These are phyloP conservation scores for Quercus lobata DNA, from an alignment of 331 rosid genomes.

Conservation along the genomic window DNA sequence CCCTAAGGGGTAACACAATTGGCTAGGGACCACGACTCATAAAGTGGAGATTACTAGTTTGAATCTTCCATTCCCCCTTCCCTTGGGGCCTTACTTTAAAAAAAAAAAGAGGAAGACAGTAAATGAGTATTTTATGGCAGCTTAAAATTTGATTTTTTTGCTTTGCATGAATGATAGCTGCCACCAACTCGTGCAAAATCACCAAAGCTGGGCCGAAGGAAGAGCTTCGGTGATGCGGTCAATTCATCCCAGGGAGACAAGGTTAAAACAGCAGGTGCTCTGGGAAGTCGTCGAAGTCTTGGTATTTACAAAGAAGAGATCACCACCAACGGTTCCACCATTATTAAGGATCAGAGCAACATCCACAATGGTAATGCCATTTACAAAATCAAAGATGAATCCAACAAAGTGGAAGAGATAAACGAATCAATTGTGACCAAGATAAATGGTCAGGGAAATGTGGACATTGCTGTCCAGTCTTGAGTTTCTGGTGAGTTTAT, in stretches of 20 bases:
- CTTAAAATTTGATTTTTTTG: slow-evolving; percentile 23
- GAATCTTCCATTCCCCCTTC: too few relatives aligned
- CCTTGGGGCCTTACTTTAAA: too few relatives aligned
- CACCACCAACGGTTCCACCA: slow-evolving; percentile 4
- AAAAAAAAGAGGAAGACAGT: background rate
- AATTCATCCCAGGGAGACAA: slow-evolving; percentile 30
- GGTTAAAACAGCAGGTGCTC: slow-evolving; percentile 37
- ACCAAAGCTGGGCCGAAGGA: slow-evolving; percentile 90
- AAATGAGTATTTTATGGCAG: background rate
- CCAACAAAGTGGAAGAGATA: slow-evolving; percentile 32
- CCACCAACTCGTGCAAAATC: slow-evolving; percentile 98
- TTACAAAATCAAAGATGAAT: slow-evolving; percentile 31
- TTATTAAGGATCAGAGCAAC: slow-evolving; percentile 25
- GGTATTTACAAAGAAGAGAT: slow-evolving; percentile 30
- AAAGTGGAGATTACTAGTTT: too few relatives aligned
- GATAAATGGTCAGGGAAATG: slow-evolving; percentile 45
- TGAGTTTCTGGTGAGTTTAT: slow-evolving; percentile 44
- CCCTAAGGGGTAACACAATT: too few relatives aligned
- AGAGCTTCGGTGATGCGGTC: slow-evolving; percentile 48
- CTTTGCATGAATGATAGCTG: slow-evolving; percentile 41
- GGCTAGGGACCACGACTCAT: too few relatives aligned
- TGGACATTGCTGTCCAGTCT: slow-evolving; percentile 37
- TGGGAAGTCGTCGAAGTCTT: slow-evolving; percentile 32
- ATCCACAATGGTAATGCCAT: slow-evolving; percentile 23
- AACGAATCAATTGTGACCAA: slow-evolving; percentile 11